These are phyloP conservation scores for Aspergillus baeticus DNA, from an alignment of 495 filamentous ascomycete genomes.

Conservation along the genomic window DNA sequence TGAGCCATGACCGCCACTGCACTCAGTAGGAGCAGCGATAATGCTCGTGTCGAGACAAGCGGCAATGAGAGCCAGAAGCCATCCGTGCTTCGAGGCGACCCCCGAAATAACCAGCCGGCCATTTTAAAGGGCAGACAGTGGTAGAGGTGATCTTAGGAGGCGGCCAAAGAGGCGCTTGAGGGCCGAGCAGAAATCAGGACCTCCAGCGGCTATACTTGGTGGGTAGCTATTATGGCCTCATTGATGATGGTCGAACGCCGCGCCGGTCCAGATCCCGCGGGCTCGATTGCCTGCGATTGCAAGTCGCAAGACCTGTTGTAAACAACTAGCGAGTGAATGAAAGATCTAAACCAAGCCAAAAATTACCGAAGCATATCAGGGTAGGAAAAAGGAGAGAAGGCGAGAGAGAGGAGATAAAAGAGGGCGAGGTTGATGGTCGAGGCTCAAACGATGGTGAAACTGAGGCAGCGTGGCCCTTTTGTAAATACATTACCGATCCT, in stretches of 20 bases:
- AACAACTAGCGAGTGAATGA: background rate
- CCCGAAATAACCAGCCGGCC: slow-evolving; percentile 20
- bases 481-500: background rate
- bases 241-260: slow-evolving; percentile 25
- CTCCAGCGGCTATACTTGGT: slow-evolving; percentile 5
- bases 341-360: background rate
- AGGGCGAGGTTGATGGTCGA: background rate
- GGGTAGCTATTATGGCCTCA: slow-evolving; percentile 17
- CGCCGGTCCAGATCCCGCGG: slow-evolving; percentile 11
- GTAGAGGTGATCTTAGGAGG: background rate
- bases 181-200: slow-evolving; percentile 3
- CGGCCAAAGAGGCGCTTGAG: background rate
- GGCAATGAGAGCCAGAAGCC: slow-evolving; percentile 11
- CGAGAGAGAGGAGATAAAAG: background rate
- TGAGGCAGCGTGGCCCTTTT: slow-evolving; percentile 24
- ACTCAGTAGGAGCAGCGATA: slow-evolving; percentile 26
- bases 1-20: slow-evolving; percentile 39
- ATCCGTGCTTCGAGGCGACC: slow-evolving; percentile 13
- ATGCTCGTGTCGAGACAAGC: slow-evolving; percentile 26
- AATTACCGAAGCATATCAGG: background rate
- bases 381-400: background rate
- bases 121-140: slow-evolving; percentile 14
- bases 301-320: background rate
- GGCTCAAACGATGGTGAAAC: slow-evolving; percentile 3
- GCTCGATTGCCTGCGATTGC: no score